A percentile compares a stretch with the other conserved stretches of the same genome.
Conservation (phyloP, 1,284 basidiomycete genomes). For the Sanghuangporus sanghuang region DNA sequence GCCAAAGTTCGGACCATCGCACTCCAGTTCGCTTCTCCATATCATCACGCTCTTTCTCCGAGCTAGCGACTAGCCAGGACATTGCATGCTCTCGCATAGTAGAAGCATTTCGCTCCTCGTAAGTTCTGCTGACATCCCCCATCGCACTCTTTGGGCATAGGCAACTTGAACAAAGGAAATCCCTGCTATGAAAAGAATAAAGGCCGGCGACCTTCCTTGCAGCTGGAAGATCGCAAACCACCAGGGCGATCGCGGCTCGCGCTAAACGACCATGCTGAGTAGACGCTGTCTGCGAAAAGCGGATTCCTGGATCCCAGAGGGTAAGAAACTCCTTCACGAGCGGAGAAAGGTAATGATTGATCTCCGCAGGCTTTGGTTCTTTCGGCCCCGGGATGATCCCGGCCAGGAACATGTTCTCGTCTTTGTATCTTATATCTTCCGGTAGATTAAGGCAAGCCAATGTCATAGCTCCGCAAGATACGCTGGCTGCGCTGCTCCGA, state of each 20-base stretch:
- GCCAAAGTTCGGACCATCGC: conserved; percentile 32
- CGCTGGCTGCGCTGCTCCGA: conserved; percentile 26
- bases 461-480: conserved; percentile 29
- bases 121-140: conserved; percentile 10
- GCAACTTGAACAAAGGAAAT: conserved; percentile 22
- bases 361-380: conserved; percentile 21
- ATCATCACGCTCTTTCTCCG: conserved; percentile 12
- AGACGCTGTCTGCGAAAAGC: conserved; percentile 20
- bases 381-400: conserved; percentile 26
- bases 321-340: conserved; percentile 27
- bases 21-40: conserved; percentile 25
- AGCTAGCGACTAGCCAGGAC: conserved; percentile 21
- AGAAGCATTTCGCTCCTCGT: conserved; percentile 18
- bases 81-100: not conserved
- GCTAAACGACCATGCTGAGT: conserved; percentile 18
- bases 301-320: conserved; percentile 28
- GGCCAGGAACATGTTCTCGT: conserved; percentile 26
- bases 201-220: conserved; percentile 24
- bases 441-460: conserved; percentile 30
- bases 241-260: not conserved
- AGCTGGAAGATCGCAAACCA: conserved; percentile 27
- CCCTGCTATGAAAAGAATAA: conserved; percentile 2
- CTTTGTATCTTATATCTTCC: conserved; percentile 22
- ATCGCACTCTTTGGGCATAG: conserved; percentile 9
- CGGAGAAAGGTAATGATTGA: conserved; percentile 28